These are phyloP conservation scores for Fusarium torulosum DNA, from an alignment of 2,329 filamentous ascomycete genomes.

Conservation along the genomic window DNA sequence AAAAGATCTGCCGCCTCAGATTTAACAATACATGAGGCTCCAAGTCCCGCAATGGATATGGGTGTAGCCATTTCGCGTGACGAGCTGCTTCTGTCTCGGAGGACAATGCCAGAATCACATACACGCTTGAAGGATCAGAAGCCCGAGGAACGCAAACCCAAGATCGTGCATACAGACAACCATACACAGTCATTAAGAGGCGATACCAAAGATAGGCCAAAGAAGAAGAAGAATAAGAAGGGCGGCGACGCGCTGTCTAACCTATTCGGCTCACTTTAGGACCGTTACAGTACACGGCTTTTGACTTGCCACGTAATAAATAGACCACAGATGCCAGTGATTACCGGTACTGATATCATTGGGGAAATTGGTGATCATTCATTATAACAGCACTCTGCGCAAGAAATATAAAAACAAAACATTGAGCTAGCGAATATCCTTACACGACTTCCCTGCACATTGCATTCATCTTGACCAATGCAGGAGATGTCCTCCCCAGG, in stretches of 20 bases:
- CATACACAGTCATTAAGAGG: slow-evolving; percentile 53
- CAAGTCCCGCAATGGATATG: slow-evolving; percentile 36
- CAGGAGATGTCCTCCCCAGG: slow-evolving; percentile 45
- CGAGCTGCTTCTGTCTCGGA: slow-evolving; percentile 23
- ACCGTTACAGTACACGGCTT: background rate
- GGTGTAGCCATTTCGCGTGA: slow-evolving; percentile 51
- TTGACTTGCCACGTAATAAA: background rate
- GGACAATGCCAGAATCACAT: slow-evolving; percentile 12
- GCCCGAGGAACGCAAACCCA: slow-evolving; percentile 16
- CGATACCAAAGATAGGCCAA: slow-evolving; percentile 56
- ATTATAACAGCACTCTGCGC: slow-evolving; percentile 48
- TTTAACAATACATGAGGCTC: background rate
- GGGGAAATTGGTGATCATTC: slow-evolving; percentile 41
- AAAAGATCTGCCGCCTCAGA: background rate
- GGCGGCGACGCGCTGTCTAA: slow-evolving; percentile 77
- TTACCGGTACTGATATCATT: background rate
- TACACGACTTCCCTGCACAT: slow-evolving; percentile 19
- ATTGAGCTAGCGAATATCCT: slow-evolving; percentile 33
- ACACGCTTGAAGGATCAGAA: background rate
- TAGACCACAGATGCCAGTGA: background rate
- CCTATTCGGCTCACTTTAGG: slow-evolving; percentile 71
- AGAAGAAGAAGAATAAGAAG: slow-evolving; percentile 69
- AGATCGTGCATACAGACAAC: slow-evolving; percentile 16
- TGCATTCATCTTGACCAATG: slow-evolving; percentile 41
- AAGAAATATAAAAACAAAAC: slow-evolving; percentile 36